Evolutionary conservation across 768 basidiomycete genomes (phyloP), one percentile per base, ranked within the genome.

Genomic region (Mycena amicta): DNA sequence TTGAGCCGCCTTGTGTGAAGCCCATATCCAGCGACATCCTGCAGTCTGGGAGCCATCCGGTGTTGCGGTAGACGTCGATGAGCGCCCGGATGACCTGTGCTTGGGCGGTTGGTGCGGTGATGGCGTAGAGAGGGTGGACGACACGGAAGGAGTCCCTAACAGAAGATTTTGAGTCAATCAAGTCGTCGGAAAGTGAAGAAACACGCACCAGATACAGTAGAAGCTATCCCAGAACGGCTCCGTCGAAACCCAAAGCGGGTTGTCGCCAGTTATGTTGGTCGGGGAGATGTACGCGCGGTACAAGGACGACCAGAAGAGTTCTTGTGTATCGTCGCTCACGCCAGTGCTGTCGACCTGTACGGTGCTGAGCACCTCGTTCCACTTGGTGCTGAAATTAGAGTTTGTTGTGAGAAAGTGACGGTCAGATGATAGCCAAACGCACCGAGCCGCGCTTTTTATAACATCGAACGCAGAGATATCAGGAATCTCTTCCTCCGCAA

Each of bases 401-500:
- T n/a, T 49, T 1, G 55, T 31, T 29, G 3, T n/a, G 6, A 22
- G 46, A 15, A 2, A 25, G 29, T 49, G 5, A 6, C 23, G 11
- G n/a, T n/a, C n/a, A n/a, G n/a, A n/a, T n/a, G n/a, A n/a, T 13
- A 30, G 56, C 16, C 5, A 16, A 13, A 22, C 52, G 3, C 31
- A 62, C 61, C 61, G 47, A 12, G 61, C 61, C 0, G 56, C 61
- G 12, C 16, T 15, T 5, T 50, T 31, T 2, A 62, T 45, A 16
- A 18, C 33, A 20, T 62, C 57, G 26, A 62, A 62, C 25, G 53
- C 57, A 5, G 27, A 23, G 5, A 56, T 25, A 33, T 59, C 54
- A 2, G 61, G 61, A 1, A 79, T 68, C 53, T 79, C 78, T 39
- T 65, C 66, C 64, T 79, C 76, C 4, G 76, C 78, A 54, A 77